Evolutionary conservation across 352 stramenopile species (phyloP).

Genomic region (Phytophthora tubulina): DNA sequence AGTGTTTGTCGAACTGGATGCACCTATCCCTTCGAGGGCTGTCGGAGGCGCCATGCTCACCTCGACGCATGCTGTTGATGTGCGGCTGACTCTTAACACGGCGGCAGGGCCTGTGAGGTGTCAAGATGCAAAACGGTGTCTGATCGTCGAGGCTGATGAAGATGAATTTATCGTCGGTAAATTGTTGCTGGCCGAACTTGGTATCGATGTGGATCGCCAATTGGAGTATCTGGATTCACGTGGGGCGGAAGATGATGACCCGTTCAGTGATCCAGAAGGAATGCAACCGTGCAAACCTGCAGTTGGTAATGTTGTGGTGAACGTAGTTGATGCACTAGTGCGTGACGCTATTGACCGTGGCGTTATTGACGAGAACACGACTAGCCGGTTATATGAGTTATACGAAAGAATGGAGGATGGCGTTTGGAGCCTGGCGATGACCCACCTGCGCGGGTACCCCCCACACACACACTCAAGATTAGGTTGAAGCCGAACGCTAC

Average conservation of each 20-base stretch:
- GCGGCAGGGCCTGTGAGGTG: constrained; percentile 4
- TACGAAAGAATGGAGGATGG: constrained; percentile 4
- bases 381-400: neutral
- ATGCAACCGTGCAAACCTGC: constrained; percentile 2
- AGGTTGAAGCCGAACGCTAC: neutral
- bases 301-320: neutral
- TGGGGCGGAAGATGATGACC: constrained; percentile 2
- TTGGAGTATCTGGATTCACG: constrained; percentile 9
- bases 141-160: constrained; percentile 7
- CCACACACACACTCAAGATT: constrained; percentile 12
- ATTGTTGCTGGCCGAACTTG: neutral
- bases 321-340: constrained; percentile 7
- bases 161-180: constrained; percentile 21
- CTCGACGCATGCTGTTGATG: constrained; percentile 2
- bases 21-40: neutral
- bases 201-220: constrained; percentile 15
- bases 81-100: constrained; percentile 8
- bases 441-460: neutral
- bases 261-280: constrained; percentile 4
- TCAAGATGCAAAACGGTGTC: constrained; percentile 1
- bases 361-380: constrained; percentile 11
- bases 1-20: neutral
- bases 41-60: neutral
- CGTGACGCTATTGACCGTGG: constrained; percentile 13
- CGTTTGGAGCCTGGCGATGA: constrained; percentile 10